Base-by-base conservation (phyloP, 768 basidiomycete genomes). In the Tephrocybe sp. region DNA sequence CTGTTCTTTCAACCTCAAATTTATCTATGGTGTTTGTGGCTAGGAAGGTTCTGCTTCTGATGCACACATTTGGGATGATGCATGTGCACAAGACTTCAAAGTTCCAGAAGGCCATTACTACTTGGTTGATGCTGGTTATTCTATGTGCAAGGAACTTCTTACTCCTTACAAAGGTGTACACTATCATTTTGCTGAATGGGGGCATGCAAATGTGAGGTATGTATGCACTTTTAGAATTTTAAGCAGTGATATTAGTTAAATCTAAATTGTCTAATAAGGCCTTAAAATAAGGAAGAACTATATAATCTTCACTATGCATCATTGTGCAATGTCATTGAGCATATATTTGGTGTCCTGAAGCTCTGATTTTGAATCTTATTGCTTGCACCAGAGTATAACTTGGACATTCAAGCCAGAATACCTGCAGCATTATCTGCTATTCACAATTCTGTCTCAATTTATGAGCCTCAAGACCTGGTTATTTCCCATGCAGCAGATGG, bases 281-380 rank as follows among this genome's bases (percentile, higher is more conserved):
- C 62, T 5, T 21, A 47, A 39, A 58, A 55, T 22, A 28, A 53
- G 7, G 44, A 66, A 47, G 62, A 66, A 51, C 36, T 66, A 2
- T 64, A 60, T 47, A 67, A 64, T 47, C 54, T 65, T 6, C 48
- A 57, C 9, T 61, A 67, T 47, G 49, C 59, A 9, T 56, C 49
- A 25, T 50, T 47, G n/a, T 42, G 58, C 5, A 67, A 66, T 52
- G 54, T 61, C 19, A 55, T 67, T 51, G 63, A 64, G 49, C 49
- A 42, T 9, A 60, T 64, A 24, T 67, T 65, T 56, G 61, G 64
- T 12, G 56, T 58, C 5, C 2, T 60, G 30, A 64, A 62, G 40
- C 19, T 34, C 8, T 39, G 49, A 19, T 61, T 30, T 30, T 7
- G 28, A 30, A 30, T 30, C 28, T 30, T 30, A 12, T 12, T 30